Base-by-base conservation (phyloP, 2,329 filamentous ascomycete genomes). In the Aschersonia sp. region DNA sequence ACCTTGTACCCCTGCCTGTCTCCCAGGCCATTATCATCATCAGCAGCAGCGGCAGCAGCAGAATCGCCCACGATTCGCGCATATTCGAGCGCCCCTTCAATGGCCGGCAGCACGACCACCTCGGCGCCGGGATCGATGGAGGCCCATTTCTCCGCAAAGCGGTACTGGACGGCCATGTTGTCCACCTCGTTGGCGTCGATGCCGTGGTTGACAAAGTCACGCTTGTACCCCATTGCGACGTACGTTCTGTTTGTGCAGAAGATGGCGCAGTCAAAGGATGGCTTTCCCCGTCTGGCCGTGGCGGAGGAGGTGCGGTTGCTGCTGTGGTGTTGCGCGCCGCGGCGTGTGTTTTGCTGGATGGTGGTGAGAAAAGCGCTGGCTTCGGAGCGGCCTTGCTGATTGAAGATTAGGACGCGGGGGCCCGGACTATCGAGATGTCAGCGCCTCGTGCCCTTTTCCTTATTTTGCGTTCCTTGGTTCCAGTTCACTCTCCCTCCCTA, bases 191-290 rank as follows among this genome's bases (percentile, higher is more conserved):
- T 66, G 11, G 75, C 69, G 49, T 77, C 67, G 53, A 73, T 65
- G 51, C 75, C 70, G 53, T 67, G 63, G 55, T 79, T 79, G 47
- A 79, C 70, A 54, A 78, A 77, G 56, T 81, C 74, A 57, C 62
- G 58, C 58, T 76, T 77, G 53, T 75, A 76, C 5, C 71, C 70
- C 14, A 68, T 68, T 42, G 63, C 58, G 6, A 68, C 66, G 53
- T 72, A 73, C 1, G 76, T 76, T 50, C 77, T 78, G 58, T 94
- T 94, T 1, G 85, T 86, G 60, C 85, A 92, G 67, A 94, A 94
- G 46, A 94, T 71, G 46, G 79, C 85, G 57, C 87, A 79, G 22
- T 80, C 78, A 59, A 94, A 90, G 0, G 66, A 55, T 1, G 61
- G 54, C 8, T 52, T 50, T 30, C 43, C 40, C 9, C 22, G 22